phyloP scores from a whole-genome alignment of 331 rosid species.

The Acacia concinna region DNA sequence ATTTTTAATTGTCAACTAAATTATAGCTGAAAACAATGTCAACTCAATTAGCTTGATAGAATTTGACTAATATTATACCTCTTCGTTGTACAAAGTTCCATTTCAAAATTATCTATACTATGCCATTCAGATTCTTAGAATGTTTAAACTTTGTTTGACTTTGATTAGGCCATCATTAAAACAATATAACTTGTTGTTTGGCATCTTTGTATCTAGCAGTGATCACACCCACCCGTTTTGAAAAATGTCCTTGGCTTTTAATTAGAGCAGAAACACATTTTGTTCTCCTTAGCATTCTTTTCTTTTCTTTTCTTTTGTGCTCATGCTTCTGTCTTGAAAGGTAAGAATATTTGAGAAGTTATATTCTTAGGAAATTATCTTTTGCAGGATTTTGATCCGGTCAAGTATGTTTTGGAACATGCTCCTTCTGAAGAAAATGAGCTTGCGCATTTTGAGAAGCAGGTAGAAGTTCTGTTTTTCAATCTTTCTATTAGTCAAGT shows the following conservation, averaged over 20 bases:
- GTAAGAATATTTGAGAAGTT: conserved; percentile 18
- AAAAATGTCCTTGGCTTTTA: not conserved
- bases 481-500: conserved; percentile 9
- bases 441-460: conserved; percentile 76
- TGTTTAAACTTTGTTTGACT: conserved; percentile 12
- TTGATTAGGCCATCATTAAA: conserved; percentile 25
- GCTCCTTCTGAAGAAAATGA: conserved; percentile 74
- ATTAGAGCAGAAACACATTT: not conserved
- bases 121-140: not conserved
- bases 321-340: conserved; percentile 24
- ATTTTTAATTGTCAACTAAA: conserved; percentile 4
- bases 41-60: conserved; percentile 28
- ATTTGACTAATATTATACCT: conserved; percentile 4
- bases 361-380: conserved; percentile 24
- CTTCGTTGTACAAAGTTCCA: conserved; percentile 26
- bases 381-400: conserved; percentile 89
- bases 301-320: not conserved
- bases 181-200: conserved; percentile 6
- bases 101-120: not conserved
- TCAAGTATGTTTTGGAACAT: conserved; percentile 74
- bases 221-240: not conserved
- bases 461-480: conserved; percentile 53
- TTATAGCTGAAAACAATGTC: not conserved
- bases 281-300: not conserved
- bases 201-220: conserved; percentile 13